Base-by-base conservation (phyloP, 495 filamentous ascomycete genomes). In the Ascodesmis nigricans region DNA sequence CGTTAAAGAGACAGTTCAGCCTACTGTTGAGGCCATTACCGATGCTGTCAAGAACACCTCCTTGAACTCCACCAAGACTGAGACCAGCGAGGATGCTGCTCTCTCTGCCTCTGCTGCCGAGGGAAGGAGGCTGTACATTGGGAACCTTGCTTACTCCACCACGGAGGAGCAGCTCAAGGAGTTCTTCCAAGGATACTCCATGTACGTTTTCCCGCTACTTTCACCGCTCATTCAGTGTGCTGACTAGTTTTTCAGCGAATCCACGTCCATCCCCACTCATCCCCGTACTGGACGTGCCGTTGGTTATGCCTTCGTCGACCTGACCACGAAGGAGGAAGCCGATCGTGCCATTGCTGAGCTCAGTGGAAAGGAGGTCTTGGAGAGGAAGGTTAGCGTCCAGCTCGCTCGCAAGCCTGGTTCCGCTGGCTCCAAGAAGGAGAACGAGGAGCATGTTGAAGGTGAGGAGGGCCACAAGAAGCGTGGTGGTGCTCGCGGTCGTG, bases 81-180 rank as follows among this genome's bases (percentile, higher is more conserved):
- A 64, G 47, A 35, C 19, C 5, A 39, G 24, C 33, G 64, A 73
- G 64, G 72, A 80, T 49, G 81, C 87, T 56, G 83, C 84, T 54
- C 83, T 84, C 44, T 71, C 82, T 53, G 81, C 82, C 61, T 91
- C 80, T 63, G 87, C 87, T 54, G 82, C 87, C 57, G 87, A 97
- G 63, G 90, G 87, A 55, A 79, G 87, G 66, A 80, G 87, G 63
- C 71, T 97, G 44, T 97, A 97, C 63, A 95, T 95, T 65, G 87
- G 87, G 59, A 97, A 97, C 65, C 80, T 97, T 69, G 87, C 87
- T 38, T 95, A 97, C 58, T 82, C 87, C 71, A 95, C 87, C 67
- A 90, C 82, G 54, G 87, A 95, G 78, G 87, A 78, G 71, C 80
- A 92, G 69, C 78, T 99, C 66, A 91, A 83, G 64, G 80, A 82